A percentile compares a stretch with the other conserved stretches of the same genome.
phyloP scores from a whole-genome alignment of 1,139 yeast genomes.

The Tardiomyces digboiensis region DNA sequence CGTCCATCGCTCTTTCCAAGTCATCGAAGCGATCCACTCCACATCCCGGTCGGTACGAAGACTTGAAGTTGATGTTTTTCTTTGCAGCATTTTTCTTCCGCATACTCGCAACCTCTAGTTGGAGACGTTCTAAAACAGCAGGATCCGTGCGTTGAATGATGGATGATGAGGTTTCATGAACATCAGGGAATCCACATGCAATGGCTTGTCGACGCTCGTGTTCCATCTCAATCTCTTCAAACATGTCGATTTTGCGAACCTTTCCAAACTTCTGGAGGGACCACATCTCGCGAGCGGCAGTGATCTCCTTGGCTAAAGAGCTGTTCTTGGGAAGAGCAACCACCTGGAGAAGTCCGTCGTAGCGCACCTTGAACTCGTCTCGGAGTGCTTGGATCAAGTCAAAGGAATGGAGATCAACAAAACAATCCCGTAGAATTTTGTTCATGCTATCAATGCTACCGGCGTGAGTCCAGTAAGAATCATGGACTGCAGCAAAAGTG shows the following conservation, averaged over 20 bases:
- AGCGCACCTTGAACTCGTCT: slow-evolving; percentile 75
- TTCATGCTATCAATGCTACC: slow-evolving; percentile 71
- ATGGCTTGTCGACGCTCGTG: slow-evolving; percentile 46
- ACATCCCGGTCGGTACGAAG: not conserved
- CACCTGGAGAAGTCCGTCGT: slow-evolving; percentile 55
- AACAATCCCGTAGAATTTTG: slow-evolving; percentile 62
- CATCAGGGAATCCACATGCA: slow-evolving; percentile 32
- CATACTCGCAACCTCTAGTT: not conserved
- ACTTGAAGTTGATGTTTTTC: not conserved
- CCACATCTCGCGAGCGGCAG: slow-evolving; percentile 7
- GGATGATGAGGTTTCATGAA: not conserved
- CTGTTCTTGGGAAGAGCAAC: slow-evolving; percentile 30
- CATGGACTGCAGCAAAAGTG: slow-evolving; percentile 95
- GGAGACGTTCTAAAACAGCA: not conserved
- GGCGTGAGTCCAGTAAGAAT: slow-evolving; percentile 98
- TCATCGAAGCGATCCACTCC: slow-evolving; percentile 9
- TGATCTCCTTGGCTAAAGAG: not conserved
- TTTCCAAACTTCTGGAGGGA: slow-evolving; percentile 13
- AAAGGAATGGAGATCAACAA: slow-evolving; percentile 65
- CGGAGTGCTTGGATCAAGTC: slow-evolving; percentile 63
- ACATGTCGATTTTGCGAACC: slow-evolving; percentile 42
- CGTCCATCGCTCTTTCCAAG: slow-evolving; percentile 13
- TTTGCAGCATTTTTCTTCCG: not conserved
- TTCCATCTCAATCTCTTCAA: slow-evolving; percentile 71
- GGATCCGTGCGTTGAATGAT: not conserved